A percentile compares a stretch with the other conserved stretches of the same genome.
Evolutionary conservation across 805 yeast species (phyloP).

Genomic region (Yamadazyma phyllophila): DNA sequence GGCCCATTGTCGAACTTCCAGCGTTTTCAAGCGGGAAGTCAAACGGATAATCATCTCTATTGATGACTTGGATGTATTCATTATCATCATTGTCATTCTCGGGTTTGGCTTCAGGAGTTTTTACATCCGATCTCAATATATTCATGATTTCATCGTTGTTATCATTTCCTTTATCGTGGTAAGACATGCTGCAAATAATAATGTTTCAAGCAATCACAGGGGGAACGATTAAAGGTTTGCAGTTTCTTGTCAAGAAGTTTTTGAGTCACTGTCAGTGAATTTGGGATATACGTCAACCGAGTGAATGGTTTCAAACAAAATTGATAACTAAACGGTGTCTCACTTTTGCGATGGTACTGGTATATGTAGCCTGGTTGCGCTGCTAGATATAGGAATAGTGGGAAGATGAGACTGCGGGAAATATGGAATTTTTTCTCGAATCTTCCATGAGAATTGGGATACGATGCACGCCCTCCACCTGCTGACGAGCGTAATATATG

Average conservation of each 20-base stretch:
- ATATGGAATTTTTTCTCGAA: not conserved
- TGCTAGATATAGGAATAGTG: not conserved
- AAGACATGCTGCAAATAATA: conserved; percentile 8
- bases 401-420: not conserved
- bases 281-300: not conserved
- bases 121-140: conserved; percentile 3
- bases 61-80: conserved; percentile 16
- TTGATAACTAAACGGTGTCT: not conserved
- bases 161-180: not conserved
- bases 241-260: too few relatives aligned
- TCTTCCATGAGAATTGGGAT: not conserved
- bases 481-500: too few relatives aligned
- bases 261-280: not conserved
- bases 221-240: too few relatives aligned
- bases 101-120: not conserved
- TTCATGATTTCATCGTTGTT: conserved; percentile 7
- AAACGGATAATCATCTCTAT: conserved; percentile 13
- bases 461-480: not conserved
- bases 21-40: conserved; percentile 5
- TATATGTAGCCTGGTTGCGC: conserved; percentile 5
- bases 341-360: conserved; percentile 2
- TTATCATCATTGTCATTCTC: conserved; percentile 6
- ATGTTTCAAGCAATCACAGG: not conserved
- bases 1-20: not conserved
- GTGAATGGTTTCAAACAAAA: not conserved